Evolutionary conservation across 1,284 basidiomycete species (phyloP), one percentile per base, ranked within the genome.

Genomic region (Cryptococcus deneoformans): DNA sequence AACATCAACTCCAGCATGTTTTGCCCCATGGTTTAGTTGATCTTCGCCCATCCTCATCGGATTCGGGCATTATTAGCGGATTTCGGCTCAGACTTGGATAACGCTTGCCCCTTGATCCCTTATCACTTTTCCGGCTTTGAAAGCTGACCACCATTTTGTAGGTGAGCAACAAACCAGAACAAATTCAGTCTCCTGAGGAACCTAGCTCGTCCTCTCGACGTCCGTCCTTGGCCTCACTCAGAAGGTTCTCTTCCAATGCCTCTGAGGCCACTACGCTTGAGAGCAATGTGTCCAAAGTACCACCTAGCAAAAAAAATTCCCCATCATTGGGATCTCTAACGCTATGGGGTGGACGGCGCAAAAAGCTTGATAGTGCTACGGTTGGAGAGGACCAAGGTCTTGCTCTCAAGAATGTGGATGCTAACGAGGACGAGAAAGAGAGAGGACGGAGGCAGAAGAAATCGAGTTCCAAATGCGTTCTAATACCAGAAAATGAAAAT

Each of bases 261-360:
- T 42, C 40, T 12, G 40, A 42, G 40, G 5, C 5, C 11, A 36
- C 48, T 42, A 29, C 29, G 5, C 29, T 46, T 16, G 14, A 50
- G 14, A 38, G 2, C 49, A 24, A 14, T 9, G 36, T 24, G 20
- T 46, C 45, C 6, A 38, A 37, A 11, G 29, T 24, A 5, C 29
- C 60, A 56, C 59, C 61, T 57, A 61, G 58, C 63, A 8, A 54
- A 50, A 61, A 54, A 44, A 48, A n/a, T 38, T 40, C 49, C 42
- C 48, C 40, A 42, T 42, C 40, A 42, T 42, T 16, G 40, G 40
- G 40, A 4, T 42, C 40, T 16, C 11, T 42, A 16, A 42, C 11
- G 40, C 40, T 42, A 5, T 42, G 40, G 40, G 16, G 40, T 42
- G 40, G 40, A 42, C 11, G 16, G 40, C 16, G 11, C 40, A 42